A percentile compares a stretch with the other conserved stretches of the same genome.
phyloP scores from a whole-genome alignment of 129 eudicot species.

The Tagetes patula region DNA sequence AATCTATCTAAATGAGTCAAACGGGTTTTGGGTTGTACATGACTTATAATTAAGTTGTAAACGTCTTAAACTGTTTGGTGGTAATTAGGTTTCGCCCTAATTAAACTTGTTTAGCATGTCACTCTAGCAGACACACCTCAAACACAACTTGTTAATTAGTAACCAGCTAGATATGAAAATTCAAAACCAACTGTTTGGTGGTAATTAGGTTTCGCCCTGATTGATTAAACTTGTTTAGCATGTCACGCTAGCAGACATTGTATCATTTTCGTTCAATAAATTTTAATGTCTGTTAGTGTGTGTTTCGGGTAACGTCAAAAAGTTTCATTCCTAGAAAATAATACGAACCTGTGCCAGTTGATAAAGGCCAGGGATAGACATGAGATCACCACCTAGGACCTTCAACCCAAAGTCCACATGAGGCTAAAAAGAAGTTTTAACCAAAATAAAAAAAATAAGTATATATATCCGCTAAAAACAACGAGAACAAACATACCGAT shows the following conservation, averaged over 20 bases:
- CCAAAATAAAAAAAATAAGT: slow-evolving; percentile 3
- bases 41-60: not conserved
- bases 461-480: not conserved
- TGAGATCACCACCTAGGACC: slow-evolving; percentile 76
- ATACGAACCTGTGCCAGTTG: slow-evolving; percentile 61
- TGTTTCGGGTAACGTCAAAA: too few species aligned
- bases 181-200: too few species aligned
- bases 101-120: too few species aligned
- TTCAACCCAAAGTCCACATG: slow-evolving; percentile 82
- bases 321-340: too few species aligned
- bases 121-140: too few species aligned
- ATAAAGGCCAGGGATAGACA: slow-evolving; percentile 90
- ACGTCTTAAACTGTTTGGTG: not conserved
- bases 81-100: too few species aligned
- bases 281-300: too few species aligned
- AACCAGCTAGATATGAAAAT: not conserved
- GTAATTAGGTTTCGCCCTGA: too few species aligned
- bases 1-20: not conserved
- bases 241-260: too few species aligned
- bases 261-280: too few species aligned
- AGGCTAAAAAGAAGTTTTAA: slow-evolving; percentile 49
- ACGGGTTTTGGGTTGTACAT: not conserved
- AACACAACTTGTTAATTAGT: not conserved
- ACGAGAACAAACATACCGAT: not conserved
- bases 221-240: too few species aligned